Evolutionary conservation across 2,329 filamentous ascomycete genomes (phyloP), one percentile per base, ranked within the genome.

Genomic region (Orbilia blumenaviensis): DNA sequence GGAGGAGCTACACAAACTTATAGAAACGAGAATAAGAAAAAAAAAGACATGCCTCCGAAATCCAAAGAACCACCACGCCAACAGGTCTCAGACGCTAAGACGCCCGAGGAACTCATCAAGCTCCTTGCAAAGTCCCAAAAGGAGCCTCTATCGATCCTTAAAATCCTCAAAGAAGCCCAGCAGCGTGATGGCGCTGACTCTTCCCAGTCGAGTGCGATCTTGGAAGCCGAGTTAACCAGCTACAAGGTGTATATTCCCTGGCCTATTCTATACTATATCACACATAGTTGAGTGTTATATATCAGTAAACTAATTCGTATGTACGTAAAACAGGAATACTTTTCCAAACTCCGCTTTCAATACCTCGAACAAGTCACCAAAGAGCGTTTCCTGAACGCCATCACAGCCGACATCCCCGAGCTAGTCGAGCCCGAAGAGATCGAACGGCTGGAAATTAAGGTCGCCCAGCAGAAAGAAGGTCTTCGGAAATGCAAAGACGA

Each of bases 281-380:
- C n/a, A n/a, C n/a, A n/a, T n/a, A n/a, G n/a, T n/a, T n/a, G n/a
- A n/a, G n/a, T n/a, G n/a, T n/a, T n/a, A n/a, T n/a, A n/a, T n/a
- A n/a, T n/a, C n/a, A n/a, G n/a, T n/a, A n/a, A n/a, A n/a, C n/a
- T n/a, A n/a, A n/a, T n/a, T 10, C 9, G 23, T 23, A 27, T 9
- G 18, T 7, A 7, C 3, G 4, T 23, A 16, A 42, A 6, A 3
- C 78, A 89, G 84, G 94, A 97, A 83, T 88, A 98, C 18, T 99
- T 98, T 83, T 91, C 93, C 44, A 98, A 99, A 84, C 87, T 98
- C 41, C 92, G 94, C 80, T 98, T 98, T 85, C 96, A 92, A 78
- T 98, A 98, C 84, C 91, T 97, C 80, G 95, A 99, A 84, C 95
- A 98, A 85, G 93, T 98, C 78, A 98, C 94, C 48, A 99, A 98